Base-by-base conservation (phyloP, 2,329 filamentous ascomycete species). In the Cladosporium sp. region DNA sequence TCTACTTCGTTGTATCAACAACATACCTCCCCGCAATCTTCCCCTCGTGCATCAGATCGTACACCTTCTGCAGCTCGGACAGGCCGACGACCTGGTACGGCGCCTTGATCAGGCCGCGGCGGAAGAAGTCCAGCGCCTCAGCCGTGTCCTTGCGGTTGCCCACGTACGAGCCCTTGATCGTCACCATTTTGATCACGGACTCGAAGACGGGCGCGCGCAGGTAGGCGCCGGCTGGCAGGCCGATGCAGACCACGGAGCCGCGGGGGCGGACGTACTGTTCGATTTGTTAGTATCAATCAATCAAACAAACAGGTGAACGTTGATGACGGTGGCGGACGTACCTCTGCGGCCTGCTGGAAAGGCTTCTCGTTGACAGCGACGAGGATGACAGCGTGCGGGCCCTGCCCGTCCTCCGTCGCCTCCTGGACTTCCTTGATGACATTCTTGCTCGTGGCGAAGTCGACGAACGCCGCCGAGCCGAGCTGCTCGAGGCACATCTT, bases 41-140 rank as follows among this genome's bases (percentile, higher is more conserved):
- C 62, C 83, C 83, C 63, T 81, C 74, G 57, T 80, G 66, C 77
- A 79, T 80, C 64, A 90, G 69, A 45, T 90, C 79, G 69, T 86
- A 95, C n/a, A 95, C 86, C 52, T 82, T 78, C 59, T 85, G 81
- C 58, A 97, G 77, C 72, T 96, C 79, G 64, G 83, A 86, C 55
- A 96, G 77, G 11, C 89, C 89, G 49, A 89, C 83, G 7, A 82
- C 81, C 84, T 95, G 95, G 81, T 80, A 93, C 7, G 92, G 92
- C 4, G 84, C 84, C 67, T 89, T 86, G 79, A 97, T 91, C 58
- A 95, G 74, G 13, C 92, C 92, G 18, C 86, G 80, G 53, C 80
- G 75, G 77, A 82, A 96, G 76, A 96, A 96, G 61, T 96, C 91
- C 57, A 97, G 77, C 2, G 92, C 91, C 76, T 97, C 92, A 49